phyloP scores from a whole-genome alignment of 306 rosid species.

The Myrica gale region DNA sequence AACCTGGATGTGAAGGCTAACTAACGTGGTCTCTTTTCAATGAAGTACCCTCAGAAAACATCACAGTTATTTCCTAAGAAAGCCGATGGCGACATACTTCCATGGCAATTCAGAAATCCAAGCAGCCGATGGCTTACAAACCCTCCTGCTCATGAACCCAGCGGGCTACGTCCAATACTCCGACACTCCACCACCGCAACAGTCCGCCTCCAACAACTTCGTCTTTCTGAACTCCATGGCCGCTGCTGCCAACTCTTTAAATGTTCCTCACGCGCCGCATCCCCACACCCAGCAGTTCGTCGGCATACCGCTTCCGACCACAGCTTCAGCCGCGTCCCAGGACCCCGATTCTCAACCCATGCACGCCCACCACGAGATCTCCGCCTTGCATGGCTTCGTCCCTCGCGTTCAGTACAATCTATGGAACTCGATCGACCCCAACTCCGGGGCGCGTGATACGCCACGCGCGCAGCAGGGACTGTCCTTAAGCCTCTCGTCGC shows the following conservation, averaged over 20 bases:
- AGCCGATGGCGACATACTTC: slow-evolving; percentile 85
- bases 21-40: slow-evolving; percentile 42
- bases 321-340: slow-evolving; percentile 23
- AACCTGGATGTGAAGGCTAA: slow-evolving; percentile 33
- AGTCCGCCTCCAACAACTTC: slow-evolving; percentile 39
- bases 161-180: slow-evolving; percentile 66
- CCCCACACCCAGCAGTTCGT: slow-evolving; percentile 68
- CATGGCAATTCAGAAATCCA: slow-evolving; percentile 83
- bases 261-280: slow-evolving; percentile 53
- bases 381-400: slow-evolving; percentile 78
- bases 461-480: slow-evolving; percentile 74
- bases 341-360: slow-evolving; percentile 49
- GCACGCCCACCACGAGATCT: slow-evolving; percentile 51
- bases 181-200: slow-evolving; percentile 51
- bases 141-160: slow-evolving; percentile 88
- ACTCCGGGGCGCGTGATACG: slow-evolving; percentile 64
- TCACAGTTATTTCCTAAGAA: slow-evolving; percentile 25
- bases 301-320: slow-evolving; percentile 52
- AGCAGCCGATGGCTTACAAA: slow-evolving; percentile 72
- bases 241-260: slow-evolving; percentile 37
- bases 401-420: slow-evolving; percentile 66
- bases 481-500: slow-evolving; percentile 71
- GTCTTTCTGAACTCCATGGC: slow-evolving; percentile 55
- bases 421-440: slow-evolving; percentile 62
- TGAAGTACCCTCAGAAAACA: slow-evolving; percentile 16